Evolutionary conservation across 257 asterid genomes (phyloP).

Genomic region (Solanum medicagineum): DNA sequence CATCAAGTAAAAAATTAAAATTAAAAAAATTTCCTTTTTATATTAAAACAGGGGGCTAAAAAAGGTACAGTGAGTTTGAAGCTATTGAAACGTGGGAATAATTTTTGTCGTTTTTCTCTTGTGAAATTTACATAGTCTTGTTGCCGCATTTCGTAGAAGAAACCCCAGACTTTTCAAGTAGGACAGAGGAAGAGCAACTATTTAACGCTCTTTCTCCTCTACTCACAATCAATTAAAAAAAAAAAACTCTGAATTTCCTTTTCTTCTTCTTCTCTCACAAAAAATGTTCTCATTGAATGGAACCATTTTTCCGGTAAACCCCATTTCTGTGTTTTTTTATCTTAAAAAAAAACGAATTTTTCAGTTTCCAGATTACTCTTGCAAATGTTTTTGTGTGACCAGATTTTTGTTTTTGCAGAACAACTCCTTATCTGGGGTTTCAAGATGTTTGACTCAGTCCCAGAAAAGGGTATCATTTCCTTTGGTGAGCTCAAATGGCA

Average conservation of each 20-base stretch:
- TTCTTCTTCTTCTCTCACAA: conserved; percentile 11
- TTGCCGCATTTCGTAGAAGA: neutral
- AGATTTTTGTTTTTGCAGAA: conserved; percentile 24
- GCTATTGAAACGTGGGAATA: neutral
- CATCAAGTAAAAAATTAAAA: neutral
- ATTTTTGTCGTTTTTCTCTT: neutral
- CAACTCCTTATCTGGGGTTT: conserved; percentile 45
- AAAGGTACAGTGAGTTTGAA: neutral
- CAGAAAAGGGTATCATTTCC: conserved; percentile 33
- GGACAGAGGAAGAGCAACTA: neutral
- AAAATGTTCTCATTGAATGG: conserved; percentile 63
- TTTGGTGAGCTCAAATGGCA: conserved; percentile 53
- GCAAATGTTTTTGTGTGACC: neutral
- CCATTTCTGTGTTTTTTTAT: neutral
- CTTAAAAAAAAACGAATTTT: neutral
- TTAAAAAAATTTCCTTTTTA: no score
- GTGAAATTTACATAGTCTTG: neutral
- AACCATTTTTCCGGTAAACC: conserved; percentile 48
- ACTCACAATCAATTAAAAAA: neutral
- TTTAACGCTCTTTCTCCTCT: neutral
- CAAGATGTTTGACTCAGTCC: conserved; percentile 43
- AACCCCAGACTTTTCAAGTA: neutral
- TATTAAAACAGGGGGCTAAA: no score
- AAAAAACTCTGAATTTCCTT: neutral
- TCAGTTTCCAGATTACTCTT: neutral